Evolutionary conservation across 2,329 filamentous ascomycete species (phyloP).

Genomic region (Colletotrichum musicola): DNA sequence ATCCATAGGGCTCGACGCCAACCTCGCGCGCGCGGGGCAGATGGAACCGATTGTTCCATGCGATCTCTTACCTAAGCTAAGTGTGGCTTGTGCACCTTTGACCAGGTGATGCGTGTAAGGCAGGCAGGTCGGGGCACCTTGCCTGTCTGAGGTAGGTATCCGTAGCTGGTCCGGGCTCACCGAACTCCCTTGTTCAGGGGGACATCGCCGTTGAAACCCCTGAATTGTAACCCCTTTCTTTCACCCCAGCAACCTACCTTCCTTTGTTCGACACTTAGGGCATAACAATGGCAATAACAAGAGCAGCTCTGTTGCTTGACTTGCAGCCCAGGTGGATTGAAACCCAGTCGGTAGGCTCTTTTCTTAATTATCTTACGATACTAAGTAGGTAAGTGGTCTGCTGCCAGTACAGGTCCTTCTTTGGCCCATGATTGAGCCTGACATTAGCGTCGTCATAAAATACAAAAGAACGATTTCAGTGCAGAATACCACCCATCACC

Average conservation of each 20-base stretch:
- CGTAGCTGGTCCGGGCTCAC: slow-evolving; percentile 35
- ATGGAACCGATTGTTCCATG: background rate
- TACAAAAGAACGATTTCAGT: slow-evolving; percentile 21
- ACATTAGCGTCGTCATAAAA: slow-evolving; percentile 30
- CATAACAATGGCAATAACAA: slow-evolving; percentile 30
- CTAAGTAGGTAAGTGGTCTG: slow-evolving; percentile 11
- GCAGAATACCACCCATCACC: slow-evolving; percentile 11
- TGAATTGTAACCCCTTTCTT: slow-evolving; percentile 28
- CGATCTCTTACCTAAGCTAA: background rate
- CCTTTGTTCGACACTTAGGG: slow-evolving; percentile 14
- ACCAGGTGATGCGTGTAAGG: slow-evolving; percentile 4
- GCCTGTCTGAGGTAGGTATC: slow-evolving; percentile 1
- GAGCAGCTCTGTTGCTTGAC: background rate
- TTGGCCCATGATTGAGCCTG: slow-evolving; percentile 11
- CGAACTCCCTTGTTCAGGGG: slow-evolving; percentile 22
- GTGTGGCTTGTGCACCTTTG: slow-evolving; percentile 26
- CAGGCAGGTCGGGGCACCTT: slow-evolving; percentile 13
- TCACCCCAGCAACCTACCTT: slow-evolving; percentile 13
- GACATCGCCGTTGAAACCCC: slow-evolving; percentile 18
- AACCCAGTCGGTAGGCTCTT: background rate
- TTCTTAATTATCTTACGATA: background rate
- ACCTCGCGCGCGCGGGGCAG: slow-evolving; percentile 43
- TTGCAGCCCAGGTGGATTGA: background rate
- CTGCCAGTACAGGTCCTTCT: background rate
- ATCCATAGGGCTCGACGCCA: slow-evolving; percentile 44